Base-by-base conservation (phyloP, 1,284 basidiomycete genomes). In the Sporisorium iseilematis-ciliati region DNA sequence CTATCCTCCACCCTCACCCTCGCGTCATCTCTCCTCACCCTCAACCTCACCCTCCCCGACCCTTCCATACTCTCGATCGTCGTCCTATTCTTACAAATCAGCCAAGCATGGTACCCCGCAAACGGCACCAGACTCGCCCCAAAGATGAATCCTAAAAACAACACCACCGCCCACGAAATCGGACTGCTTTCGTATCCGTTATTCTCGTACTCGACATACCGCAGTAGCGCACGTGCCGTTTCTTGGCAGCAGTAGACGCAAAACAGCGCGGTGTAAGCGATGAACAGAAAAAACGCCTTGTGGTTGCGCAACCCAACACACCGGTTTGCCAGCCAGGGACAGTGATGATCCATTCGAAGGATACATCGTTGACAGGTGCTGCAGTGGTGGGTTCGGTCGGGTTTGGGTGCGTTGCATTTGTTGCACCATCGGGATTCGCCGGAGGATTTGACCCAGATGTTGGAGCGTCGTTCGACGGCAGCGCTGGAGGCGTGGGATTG, bases 281-380 rank as follows among this genome's bases (percentile, higher is more conserved):
- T 69, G 53, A 86, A 85, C 23, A 85, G 79, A 25, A 86, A 74
- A 62, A 86, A 86, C 29, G 82, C 75, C 53, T 85, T 85, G 75
- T 86, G 85, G 46, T 86, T 86, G 18, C 81, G 61, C 18, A 82
- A 65, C 3, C 83, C 85, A 7, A 85, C 79, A 56, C 85, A 86
- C 25, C 81, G 79, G 83, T 93, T 93, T 81, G 78, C 80, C 21
- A 84, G 64, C 82, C 82, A 84, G 29, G 82, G 82, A 50, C 82
- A 84, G 62, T 92, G 57, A 93, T 91, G 81, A 46, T 82, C 81
- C 81, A 82, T 82, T 21, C 76, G 60, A 23, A 84, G 74, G 8
- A 76, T 63, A 33, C 73, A 84, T 46, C 75, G 72, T 45, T 70
- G 51, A 66, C 83, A 84, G 14, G 69, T 45, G 57, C 67, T 70